Conservation (phyloP, 2,329 filamentous ascomycete species). For the Fusarium fujikuroi region DNA sequence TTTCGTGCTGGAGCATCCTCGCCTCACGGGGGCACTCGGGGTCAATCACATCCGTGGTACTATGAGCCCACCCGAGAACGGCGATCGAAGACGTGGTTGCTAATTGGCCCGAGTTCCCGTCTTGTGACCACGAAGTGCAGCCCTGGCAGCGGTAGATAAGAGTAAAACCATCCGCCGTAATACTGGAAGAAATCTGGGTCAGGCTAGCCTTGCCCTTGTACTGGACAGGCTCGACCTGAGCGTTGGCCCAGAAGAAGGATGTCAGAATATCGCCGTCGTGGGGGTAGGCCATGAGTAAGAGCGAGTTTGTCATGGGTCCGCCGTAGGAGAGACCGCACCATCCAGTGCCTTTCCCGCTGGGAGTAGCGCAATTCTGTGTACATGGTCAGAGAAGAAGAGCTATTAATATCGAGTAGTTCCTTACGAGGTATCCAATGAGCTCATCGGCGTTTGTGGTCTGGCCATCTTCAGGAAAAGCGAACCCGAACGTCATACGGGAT, state of each 20-base stretch:
- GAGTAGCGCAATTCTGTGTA: constrained; percentile 7
- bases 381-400: background rate
- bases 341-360: background rate
- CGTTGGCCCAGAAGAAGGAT: constrained; percentile 1
- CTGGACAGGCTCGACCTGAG: constrained; percentile 6
- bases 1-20: constrained; percentile 9
- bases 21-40: constrained; percentile 6
- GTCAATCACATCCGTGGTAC: background rate
- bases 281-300: constrained; percentile 10
- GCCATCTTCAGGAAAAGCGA: background rate
- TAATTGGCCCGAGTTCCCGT: background rate
- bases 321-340: constrained; percentile 19
- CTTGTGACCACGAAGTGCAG: constrained; percentile 16
- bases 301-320: constrained; percentile 12
- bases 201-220: constrained; percentile 6
- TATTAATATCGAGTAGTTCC: background rate
- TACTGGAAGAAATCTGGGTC: constrained; percentile 14
- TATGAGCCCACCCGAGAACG: constrained; percentile 14
- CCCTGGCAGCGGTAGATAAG: constrained; percentile 18
- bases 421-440: constrained; percentile 14
- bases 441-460: constrained; percentile 13
- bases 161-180: constrained; percentile 1
- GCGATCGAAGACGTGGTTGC: background rate
- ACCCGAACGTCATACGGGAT: constrained; percentile 6
- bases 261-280: constrained; percentile 8